Evolutionary conservation across 192 early-diverging fungal species (phyloP).

Genomic region (Podochytrium sp.): DNA sequence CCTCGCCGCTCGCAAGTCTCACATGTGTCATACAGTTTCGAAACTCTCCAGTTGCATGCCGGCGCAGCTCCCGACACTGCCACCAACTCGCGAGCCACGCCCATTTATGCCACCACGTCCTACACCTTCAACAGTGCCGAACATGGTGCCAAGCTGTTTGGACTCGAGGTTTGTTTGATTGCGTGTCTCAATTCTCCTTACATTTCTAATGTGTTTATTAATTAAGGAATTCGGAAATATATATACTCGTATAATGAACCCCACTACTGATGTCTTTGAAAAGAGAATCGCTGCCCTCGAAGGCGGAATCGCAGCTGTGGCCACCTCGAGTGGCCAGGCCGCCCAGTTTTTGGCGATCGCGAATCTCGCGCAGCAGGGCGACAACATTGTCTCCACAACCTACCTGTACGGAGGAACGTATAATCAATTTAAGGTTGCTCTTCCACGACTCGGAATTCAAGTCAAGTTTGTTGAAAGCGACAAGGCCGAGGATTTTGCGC

Average conservation of each 20-base stretch:
- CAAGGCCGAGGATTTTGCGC: slow-evolving; percentile 72
- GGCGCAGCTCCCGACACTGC: slow-evolving; percentile 68
- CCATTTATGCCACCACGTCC: slow-evolving; percentile 89
- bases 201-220: not conserved
- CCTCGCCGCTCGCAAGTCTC: not conserved
- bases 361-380: slow-evolving; percentile 77
- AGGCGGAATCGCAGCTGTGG: slow-evolving; percentile 74
- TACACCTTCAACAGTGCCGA: slow-evolving; percentile 82
- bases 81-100: slow-evolving; percentile 82
- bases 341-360: slow-evolving; percentile 85
- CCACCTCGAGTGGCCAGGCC: slow-evolving; percentile 78
- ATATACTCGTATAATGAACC: slow-evolving; percentile 85
- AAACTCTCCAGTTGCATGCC: slow-evolving; percentile 92
- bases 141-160: slow-evolving; percentile 84
- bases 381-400: slow-evolving; percentile 84
- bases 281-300: slow-evolving; percentile 91
- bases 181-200: slow-evolving; percentile 21
- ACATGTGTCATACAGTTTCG: slow-evolving; percentile 54
- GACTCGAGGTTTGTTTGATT: slow-evolving; percentile 47
- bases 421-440: slow-evolving; percentile 81
- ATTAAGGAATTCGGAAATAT: slow-evolving; percentile 74
- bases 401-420: slow-evolving; percentile 63
- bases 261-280: slow-evolving; percentile 89
- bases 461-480: slow-evolving; percentile 79
- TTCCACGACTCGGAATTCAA: slow-evolving; percentile 83